Percentiles rank a stretch among this genome's conserved stretches.
These are phyloP conservation scores for Penicillium angulare DNA, from an alignment of 495 filamentous ascomycete genomes.

Conservation along the genomic window DNA sequence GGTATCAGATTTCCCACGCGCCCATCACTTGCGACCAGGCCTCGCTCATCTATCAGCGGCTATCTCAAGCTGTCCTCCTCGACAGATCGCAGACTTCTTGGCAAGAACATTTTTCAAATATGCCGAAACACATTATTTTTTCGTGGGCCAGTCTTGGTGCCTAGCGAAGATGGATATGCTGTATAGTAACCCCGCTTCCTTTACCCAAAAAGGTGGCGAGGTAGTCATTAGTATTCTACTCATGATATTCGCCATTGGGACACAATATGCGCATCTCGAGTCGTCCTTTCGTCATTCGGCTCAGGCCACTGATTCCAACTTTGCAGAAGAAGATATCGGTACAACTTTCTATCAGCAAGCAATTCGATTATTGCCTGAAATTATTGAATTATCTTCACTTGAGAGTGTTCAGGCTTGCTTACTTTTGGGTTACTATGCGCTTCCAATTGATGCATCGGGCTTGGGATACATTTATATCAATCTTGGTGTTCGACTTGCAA, in stretches of 20 bases:
- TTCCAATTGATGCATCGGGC: conserved; percentile 38
- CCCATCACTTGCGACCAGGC: conserved; percentile 28
- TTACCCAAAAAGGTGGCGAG: conserved; percentile 25
- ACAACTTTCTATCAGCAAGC: conserved; percentile 39
- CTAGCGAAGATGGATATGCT: conserved; percentile 23
- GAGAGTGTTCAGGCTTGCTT: conserved; percentile 44
- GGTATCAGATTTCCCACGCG: conserved; percentile 27
- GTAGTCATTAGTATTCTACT: conserved; percentile 33
- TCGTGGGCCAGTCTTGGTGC: conserved; percentile 32
- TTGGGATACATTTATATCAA: conserved; percentile 39
- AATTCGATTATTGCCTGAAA: conserved; percentile 36
- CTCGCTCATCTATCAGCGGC: conserved; percentile 22
- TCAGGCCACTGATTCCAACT: conserved; percentile 7
- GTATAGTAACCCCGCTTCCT: conserved; percentile 23
- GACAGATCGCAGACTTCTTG: conserved; percentile 37
- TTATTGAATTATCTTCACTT: conserved; percentile 37
- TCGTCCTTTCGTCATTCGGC: conserved; percentile 9
- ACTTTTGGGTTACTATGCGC: conserved; percentile 34
- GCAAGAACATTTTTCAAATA: conserved; percentile 38
- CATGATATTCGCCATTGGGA: conserved; percentile 40
- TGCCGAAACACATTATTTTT: conserved; percentile 37
- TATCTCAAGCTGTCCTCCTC: conserved; percentile 34
- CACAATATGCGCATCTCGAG: conserved; percentile 42
- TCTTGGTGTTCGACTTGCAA: conserved; percentile 34
- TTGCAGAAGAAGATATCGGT: conserved; percentile 39